Conservation (phyloP, 345 rosid species). For the Hibiscus syriacus region DNA sequence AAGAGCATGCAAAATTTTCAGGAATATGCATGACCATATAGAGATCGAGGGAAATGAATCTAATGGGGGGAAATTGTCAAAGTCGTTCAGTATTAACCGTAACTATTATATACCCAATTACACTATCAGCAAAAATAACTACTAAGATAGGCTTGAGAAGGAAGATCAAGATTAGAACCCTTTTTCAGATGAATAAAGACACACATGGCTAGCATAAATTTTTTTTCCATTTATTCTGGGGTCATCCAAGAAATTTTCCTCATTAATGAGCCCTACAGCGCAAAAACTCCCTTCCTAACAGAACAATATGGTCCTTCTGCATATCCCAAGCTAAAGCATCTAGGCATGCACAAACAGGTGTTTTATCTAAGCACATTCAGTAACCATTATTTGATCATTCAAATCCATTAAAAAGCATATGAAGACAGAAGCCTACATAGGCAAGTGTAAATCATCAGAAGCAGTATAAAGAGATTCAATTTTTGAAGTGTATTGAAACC, state of each 20-base stretch:
- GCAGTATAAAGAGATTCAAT: background rate
- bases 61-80: background rate
- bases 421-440: background rate
- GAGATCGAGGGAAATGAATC: background rate
- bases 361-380: background rate
- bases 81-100: background rate
- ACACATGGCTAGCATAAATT: background rate
- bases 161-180: background rate
- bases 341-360: background rate
- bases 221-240: background rate
- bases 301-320: background rate
- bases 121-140: background rate
- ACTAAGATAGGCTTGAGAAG: background rate
- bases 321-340: background rate
- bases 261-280: background rate
- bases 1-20: background rate
- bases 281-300: background rate
- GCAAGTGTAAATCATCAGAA: background rate
- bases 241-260: background rate
- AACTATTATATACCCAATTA: background rate
- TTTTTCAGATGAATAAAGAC: slow-evolving; percentile 4
- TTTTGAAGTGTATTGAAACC: background rate
- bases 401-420: background rate
- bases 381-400: background rate
- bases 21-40: background rate